These are phyloP conservation scores for Telfairia occidentalis DNA, from an alignment of 331 rosid species.

Conservation along the genomic window DNA sequence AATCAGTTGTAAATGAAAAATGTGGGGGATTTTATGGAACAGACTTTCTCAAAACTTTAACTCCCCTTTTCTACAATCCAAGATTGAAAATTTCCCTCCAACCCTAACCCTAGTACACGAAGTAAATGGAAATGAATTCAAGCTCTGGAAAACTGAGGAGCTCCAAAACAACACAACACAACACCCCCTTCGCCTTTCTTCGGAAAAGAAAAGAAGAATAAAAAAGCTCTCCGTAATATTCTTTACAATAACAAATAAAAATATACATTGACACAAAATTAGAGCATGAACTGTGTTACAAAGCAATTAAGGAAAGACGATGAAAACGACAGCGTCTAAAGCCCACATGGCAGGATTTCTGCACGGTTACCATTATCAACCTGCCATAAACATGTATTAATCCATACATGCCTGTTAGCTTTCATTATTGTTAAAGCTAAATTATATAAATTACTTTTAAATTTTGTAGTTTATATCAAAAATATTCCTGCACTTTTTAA, in stretches of 20 bases:
- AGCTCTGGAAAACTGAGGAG: slow-evolving; percentile 11
- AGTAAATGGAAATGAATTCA: slow-evolving; percentile 2
- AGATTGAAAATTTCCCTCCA: not conserved
- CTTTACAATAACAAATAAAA: not conserved
- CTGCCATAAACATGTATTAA: not conserved
- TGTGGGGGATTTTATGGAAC: not conserved
- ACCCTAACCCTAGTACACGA: slow-evolving; percentile 15
- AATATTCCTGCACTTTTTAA: too few species aligned
- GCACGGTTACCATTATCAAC: not conserved
- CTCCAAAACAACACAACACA: slow-evolving; percentile 1
- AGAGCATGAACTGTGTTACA: not conserved
- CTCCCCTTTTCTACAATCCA: not conserved
- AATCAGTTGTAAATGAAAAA: not conserved
- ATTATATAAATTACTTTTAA: too few species aligned
- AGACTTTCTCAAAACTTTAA: not conserved
- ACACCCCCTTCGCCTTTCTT: not conserved
- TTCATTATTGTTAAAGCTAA: too few species aligned
- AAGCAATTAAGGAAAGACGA: not conserved
- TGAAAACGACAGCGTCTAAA: slow-evolving; percentile 15
- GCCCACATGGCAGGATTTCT: slow-evolving; percentile 4
- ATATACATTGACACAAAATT: not conserved
- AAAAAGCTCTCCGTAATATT: not conserved
- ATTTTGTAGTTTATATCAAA: too few species aligned
- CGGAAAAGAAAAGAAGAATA: too few species aligned
- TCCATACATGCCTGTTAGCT: not conserved